These are phyloP conservation scores for Sphenostylis stenocarpa DNA, from an alignment of 306 rosid genomes.

Conservation along the genomic window DNA sequence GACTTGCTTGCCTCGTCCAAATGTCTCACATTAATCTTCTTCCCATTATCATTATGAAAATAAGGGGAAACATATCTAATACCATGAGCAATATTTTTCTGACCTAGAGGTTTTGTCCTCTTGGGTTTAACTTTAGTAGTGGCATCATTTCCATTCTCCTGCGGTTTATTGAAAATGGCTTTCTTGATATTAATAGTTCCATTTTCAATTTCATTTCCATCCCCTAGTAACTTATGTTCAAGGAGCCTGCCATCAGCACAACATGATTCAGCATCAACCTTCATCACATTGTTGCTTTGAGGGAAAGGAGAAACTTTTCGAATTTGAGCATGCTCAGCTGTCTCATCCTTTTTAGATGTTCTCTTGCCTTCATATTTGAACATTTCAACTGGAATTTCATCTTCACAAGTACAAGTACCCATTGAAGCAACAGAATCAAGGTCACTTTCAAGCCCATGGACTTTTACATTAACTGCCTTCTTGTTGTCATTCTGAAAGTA, in stretches of 20 bases:
- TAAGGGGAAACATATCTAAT: constrained; percentile 24
- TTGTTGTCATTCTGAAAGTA: constrained; percentile 28
- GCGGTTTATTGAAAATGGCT: not conserved
- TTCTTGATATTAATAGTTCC: constrained; percentile 2
- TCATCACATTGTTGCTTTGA: not conserved
- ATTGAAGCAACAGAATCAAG: not conserved
- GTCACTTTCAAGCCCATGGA: not conserved
- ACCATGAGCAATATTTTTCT: not conserved
- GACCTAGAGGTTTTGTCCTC: not conserved
- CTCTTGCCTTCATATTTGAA: not conserved
- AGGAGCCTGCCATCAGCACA: not conserved
- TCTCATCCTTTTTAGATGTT: not conserved
- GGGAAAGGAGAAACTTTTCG: constrained; percentile 1
- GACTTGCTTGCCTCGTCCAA: not conserved
- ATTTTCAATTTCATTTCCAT: not conserved
- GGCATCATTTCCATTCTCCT: not conserved
- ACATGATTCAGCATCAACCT: not conserved
- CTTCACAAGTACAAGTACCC: not conserved
- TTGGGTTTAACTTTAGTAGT: not conserved
- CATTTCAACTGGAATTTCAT: not conserved
- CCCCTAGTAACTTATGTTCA: not conserved
- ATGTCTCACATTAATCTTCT: not conserved
- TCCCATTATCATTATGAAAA: not conserved
- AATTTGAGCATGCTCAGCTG: not conserved
- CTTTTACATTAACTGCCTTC: not conserved